Evolutionary conservation across 768 basidiomycete genomes (phyloP).

Genomic region (Suillus luteus): DNA sequence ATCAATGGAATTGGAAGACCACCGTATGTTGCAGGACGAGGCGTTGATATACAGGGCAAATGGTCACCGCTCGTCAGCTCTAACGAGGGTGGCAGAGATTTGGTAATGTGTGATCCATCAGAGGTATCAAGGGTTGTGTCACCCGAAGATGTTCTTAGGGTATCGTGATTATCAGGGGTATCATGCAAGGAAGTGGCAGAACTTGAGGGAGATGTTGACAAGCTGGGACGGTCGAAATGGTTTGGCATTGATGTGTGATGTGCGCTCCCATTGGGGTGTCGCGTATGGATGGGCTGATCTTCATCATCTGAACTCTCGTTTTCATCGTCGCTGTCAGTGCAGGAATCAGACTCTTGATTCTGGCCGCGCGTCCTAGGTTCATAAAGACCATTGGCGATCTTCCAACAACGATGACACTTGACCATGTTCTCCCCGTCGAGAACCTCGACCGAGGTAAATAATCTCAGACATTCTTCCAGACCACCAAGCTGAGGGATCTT

Average conservation of each 20-base stretch:
- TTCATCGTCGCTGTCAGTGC: constrained; percentile 36
- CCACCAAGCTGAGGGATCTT: constrained; percentile 45
- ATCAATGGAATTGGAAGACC: constrained; percentile 56
- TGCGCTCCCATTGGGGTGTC: background rate
- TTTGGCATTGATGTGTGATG: background rate
- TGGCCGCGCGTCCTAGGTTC: constrained; percentile 29
- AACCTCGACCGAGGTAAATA: constrained; percentile 93
- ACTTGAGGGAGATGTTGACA: constrained; percentile 20
- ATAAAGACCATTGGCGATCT: constrained; percentile 74
- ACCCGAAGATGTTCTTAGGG: constrained; percentile 19
- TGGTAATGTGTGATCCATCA: constrained; percentile 23
- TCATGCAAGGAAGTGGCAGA: constrained; percentile 44
- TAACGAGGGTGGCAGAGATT: constrained; percentile 30
- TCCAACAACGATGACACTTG: constrained; percentile 94
- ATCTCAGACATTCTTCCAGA: constrained; percentile 76
- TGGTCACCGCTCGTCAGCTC: constrained; percentile 28
- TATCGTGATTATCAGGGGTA: constrained; percentile 31
- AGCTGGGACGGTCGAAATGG: background rate
- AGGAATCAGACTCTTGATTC: constrained; percentile 30
- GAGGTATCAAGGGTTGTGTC: constrained; percentile 25
- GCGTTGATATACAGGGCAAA: constrained; percentile 22
- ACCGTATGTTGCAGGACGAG: constrained; percentile 34
- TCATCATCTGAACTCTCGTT: constrained; percentile 17
- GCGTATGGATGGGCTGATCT: background rate
- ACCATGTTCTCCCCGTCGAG: constrained; percentile 94